These are phyloP conservation scores for Orbilia ellipsospora DNA, from an alignment of 2,329 filamentous ascomycete genomes.

Conservation along the genomic window DNA sequence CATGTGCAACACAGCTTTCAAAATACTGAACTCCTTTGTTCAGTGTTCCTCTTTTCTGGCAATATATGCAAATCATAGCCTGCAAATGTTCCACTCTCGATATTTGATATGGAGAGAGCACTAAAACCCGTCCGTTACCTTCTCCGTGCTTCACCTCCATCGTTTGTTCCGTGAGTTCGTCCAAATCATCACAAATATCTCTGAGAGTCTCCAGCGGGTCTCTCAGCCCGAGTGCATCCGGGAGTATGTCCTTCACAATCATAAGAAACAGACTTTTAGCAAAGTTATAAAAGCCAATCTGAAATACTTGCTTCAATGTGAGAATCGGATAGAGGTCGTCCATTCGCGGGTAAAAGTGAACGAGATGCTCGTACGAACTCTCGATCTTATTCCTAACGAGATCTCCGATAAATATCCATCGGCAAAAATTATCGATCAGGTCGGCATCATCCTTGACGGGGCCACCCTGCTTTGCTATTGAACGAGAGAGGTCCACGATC, in stretches of 20 bases:
- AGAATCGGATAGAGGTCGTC: conserved; percentile 33
- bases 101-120: conserved; percentile 26
- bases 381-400: too few relatives aligned
- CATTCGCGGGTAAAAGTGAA: conserved; percentile 19
- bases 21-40: too few relatives aligned
- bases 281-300: conserved; percentile 39
- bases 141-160: conserved; percentile 28
- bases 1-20: too few relatives aligned
- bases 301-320: conserved; percentile 26
- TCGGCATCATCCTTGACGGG: too few relatives aligned
- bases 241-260: conserved; percentile 19
- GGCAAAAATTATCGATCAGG: too few relatives aligned
- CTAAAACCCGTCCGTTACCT: conserved; percentile 9
- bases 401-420: too few relatives aligned
- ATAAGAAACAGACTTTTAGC: conserved; percentile 28
- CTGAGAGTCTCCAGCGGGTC: conserved; percentile 23
- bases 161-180: conserved; percentile 22
- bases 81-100: conserved; percentile 38
- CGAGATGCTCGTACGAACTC: conserved; percentile 16
- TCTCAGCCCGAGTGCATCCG: conserved; percentile 20
- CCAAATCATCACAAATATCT: conserved; percentile 24
- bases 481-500: too few relatives aligned
- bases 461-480: too few relatives aligned
- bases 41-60: neutral
- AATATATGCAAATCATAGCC: conserved; percentile 40